Percentiles rank a stretch among this genome's conserved stretches.
These are phyloP conservation scores for Fusarium sp. DNA, from an alignment of 2,329 filamentous ascomycete species.

Conservation along the genomic window DNA sequence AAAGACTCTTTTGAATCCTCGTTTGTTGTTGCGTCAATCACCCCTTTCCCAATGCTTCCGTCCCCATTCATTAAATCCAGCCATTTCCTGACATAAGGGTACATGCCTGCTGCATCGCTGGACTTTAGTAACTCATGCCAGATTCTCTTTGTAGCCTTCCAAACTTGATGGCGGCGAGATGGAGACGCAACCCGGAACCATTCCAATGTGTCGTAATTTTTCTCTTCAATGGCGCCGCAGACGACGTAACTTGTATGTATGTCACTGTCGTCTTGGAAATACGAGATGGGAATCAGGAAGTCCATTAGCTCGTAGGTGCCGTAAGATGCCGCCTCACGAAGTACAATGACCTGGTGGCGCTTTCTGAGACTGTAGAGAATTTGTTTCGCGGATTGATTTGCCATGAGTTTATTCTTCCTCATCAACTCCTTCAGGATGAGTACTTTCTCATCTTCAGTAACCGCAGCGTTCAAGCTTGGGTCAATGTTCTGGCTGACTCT, in stretches of 20 bases:
- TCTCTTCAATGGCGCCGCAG: no score
- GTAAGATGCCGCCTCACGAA: background rate
- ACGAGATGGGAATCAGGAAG: background rate
- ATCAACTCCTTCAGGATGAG: background rate
- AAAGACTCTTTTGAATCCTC: background rate
- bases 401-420: background rate
- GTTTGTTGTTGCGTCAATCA: no score
- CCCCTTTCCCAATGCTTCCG: no score
- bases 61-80: no score
- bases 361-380: background rate
- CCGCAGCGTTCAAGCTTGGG: fast-evolving
- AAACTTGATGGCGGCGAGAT: no score
- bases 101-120: background rate
- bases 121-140: background rate
- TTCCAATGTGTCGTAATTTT: no score
- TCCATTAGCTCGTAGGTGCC: background rate
- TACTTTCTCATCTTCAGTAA: background rate
- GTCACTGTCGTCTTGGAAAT: no score
- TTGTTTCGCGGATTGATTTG: background rate
- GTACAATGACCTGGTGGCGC: fast-evolving
- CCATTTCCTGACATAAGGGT: no score
- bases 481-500: background rate
- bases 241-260: no score
- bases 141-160: no score
- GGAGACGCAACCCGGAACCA: no score